These are phyloP conservation scores for Penicillium egyptiacum DNA, from an alignment of 495 filamentous ascomycete species.

Conservation along the genomic window DNA sequence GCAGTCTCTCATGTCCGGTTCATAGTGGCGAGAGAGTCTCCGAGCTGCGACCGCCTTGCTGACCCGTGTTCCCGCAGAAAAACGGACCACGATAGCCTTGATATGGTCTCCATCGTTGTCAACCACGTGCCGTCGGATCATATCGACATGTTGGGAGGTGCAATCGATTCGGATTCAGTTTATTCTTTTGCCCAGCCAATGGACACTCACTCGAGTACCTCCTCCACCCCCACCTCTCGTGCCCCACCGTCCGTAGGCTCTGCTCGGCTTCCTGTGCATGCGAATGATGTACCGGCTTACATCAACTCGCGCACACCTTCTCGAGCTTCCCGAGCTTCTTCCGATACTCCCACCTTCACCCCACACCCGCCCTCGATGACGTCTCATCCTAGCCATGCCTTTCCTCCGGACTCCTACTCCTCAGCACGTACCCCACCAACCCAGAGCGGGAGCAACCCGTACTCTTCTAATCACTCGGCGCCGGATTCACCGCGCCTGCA, in stretches of 20 bases:
- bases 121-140: slow-evolving; percentile 47
- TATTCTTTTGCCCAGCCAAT: slow-evolving; percentile 30
- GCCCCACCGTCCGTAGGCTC: slow-evolving; percentile 44
- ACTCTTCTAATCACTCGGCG: slow-evolving; percentile 31
- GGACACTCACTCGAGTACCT: slow-evolving; percentile 36
- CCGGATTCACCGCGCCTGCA: slow-evolving; percentile 55
- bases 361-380: slow-evolving; percentile 35
- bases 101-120: slow-evolving; percentile 50
- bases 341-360: slow-evolving; percentile 29
- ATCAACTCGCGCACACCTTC: slow-evolving; percentile 36
- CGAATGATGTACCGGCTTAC: slow-evolving; percentile 46
- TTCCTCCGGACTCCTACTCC: slow-evolving; percentile 24
- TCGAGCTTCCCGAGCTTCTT: slow-evolving; percentile 30
- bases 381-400: slow-evolving; percentile 25
- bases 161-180: slow-evolving; percentile 41
- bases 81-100: slow-evolving; percentile 14
- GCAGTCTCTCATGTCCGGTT: not conserved
- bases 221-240: slow-evolving; percentile 42
- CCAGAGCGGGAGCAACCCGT: slow-evolving; percentile 14
- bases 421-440: slow-evolving; percentile 20
- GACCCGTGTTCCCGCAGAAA: slow-evolving; percentile 15
- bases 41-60: slow-evolving; percentile 21
- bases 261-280: slow-evolving; percentile 35
- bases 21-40: slow-evolving; percentile 16
- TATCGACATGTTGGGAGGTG: slow-evolving; percentile 50